Evolutionary conservation across 2,329 filamentous ascomycete genomes (phyloP).

Genomic region (Escovopsis sp.): DNA sequence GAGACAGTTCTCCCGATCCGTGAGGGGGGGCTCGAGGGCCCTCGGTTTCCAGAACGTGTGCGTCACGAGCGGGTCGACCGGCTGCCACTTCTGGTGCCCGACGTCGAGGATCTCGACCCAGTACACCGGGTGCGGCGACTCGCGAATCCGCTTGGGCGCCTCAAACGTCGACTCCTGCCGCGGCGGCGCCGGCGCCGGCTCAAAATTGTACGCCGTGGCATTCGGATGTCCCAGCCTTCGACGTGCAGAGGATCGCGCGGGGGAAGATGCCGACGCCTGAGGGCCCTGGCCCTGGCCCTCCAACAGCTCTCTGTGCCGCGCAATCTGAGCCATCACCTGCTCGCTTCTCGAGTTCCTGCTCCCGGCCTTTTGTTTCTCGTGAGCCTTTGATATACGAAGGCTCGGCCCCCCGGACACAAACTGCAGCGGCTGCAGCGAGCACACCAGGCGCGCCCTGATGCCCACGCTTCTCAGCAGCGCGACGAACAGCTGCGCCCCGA

Average conservation of each 20-base stretch:
- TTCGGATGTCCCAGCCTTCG: conserved; percentile 38
- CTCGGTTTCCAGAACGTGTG: conserved; percentile 57
- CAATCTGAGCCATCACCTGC: conserved; percentile 11
- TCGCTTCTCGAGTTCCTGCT: conserved; percentile 19
- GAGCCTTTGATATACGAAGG: conserved; percentile 23
- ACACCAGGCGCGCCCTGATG: conserved; percentile 69
- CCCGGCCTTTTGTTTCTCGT: conserved; percentile 14
- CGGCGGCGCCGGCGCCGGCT: conserved; percentile 25
- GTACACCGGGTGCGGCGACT: conserved; percentile 70
- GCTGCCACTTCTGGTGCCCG: conserved; percentile 81
- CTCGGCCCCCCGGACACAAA: conserved; percentile 43
- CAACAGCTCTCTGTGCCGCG: conserved; percentile 21
- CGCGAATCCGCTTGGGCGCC: conserved; percentile 35
- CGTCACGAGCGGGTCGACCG: conserved; percentile 75
- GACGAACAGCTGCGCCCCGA: conserved; percentile 84
- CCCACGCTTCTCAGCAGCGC: conserved; percentile 72
- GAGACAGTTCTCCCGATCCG: conserved; percentile 61
- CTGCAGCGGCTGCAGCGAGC: conserved; percentile 72
- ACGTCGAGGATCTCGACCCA: conserved; percentile 90
- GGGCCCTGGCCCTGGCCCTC: conserved; percentile 10
- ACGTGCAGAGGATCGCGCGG: conserved; percentile 22
- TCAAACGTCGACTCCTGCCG: conserved; percentile 20
- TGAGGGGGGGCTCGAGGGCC: conserved; percentile 69
- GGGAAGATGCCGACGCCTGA: conserved; percentile 8
- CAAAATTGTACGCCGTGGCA: conserved; percentile 36